A percentile compares a stretch with the other conserved stretches of the same genome.
Conservation (phyloP, 164 flowering plant species). For the Umbellularia californica region DNA sequence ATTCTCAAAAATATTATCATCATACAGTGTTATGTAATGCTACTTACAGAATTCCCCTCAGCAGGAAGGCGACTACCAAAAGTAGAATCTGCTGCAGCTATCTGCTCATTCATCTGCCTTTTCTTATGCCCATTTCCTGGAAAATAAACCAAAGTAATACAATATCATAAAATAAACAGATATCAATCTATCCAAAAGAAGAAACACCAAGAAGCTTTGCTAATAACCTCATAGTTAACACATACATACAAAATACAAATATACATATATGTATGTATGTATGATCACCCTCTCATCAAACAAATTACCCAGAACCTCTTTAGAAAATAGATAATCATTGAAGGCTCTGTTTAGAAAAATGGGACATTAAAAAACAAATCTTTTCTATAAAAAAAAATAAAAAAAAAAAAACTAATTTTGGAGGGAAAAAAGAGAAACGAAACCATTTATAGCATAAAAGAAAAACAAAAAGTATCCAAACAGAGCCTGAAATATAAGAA, state of each 20-base stretch:
- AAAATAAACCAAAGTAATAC: not conserved
- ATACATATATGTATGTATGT: not conserved
- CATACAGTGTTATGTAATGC: not conserved
- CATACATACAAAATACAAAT: too few species aligned
- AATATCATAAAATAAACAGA: not conserved
- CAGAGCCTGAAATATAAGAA: not conserved
- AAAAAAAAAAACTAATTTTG: not conserved
- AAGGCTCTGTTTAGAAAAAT: too few species aligned
- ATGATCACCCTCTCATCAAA: not conserved
- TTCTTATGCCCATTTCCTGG: constrained; percentile 4
- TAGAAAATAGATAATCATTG: not conserved
- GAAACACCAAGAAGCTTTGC: not conserved
- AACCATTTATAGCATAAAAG: not conserved
- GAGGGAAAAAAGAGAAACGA: not conserved
- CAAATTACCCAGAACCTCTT: not conserved
- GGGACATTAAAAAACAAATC: too few species aligned
- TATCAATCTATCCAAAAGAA: not conserved
- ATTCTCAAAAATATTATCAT: not conserved
- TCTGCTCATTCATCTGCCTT: not conserved
- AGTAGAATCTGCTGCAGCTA: not conserved
- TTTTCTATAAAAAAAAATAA: not conserved
- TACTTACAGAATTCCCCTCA: constrained; percentile 3
- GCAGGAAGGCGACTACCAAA: not conserved
- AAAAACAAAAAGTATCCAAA: not conserved
- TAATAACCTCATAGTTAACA: not conserved